Evolutionary conservation across 1,284 basidiomycete species (phyloP).

Genomic region (Pseudozyma thailandica): DNA sequence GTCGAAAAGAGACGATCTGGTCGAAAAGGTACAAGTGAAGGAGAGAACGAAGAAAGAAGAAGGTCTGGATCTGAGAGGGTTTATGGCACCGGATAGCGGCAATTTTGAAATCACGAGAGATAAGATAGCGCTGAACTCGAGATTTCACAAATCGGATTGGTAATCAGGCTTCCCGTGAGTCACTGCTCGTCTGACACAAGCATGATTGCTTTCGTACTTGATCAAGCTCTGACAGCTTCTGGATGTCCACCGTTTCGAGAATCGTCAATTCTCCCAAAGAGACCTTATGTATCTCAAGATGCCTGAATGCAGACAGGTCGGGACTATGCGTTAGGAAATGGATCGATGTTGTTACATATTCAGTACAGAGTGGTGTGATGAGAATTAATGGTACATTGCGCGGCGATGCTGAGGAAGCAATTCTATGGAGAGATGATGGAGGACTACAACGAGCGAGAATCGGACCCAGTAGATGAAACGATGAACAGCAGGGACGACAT

Average conservation of each 20-base stretch:
- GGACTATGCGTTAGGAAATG: not conserved
- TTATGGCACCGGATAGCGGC: not conserved
- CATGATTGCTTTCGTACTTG: too few relatives aligned
- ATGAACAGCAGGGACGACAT: too few relatives aligned
- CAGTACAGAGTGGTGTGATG: slow-evolving; percentile 32
- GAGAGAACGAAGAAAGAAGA: not conserved
- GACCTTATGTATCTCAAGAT: too few relatives aligned
- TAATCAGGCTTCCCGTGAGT: slow-evolving; percentile 30
- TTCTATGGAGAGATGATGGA: not conserved
- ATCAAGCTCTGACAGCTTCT: too few relatives aligned
- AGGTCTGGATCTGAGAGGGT: not conserved
- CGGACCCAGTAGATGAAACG: too few relatives aligned
- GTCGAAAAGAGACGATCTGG: not conserved
- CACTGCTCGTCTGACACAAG: slow-evolving; percentile 4
- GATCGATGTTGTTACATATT: slow-evolving; percentile 7
- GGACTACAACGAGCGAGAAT: not conserved
- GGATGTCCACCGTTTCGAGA: too few relatives aligned
- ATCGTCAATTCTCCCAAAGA: too few relatives aligned
- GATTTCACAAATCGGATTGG: slow-evolving; percentile 19
- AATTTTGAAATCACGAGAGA: slow-evolving; percentile 12
- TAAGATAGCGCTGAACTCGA: slow-evolving; percentile 26
- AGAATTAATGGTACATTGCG: slow-evolving; percentile 28
- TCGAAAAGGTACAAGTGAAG: not conserved
- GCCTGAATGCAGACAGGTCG: not conserved
- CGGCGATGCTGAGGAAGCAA: not conserved